These are phyloP conservation scores for Cinchona pubescens DNA, from an alignment of 257 asterid species.

Conservation along the genomic window DNA sequence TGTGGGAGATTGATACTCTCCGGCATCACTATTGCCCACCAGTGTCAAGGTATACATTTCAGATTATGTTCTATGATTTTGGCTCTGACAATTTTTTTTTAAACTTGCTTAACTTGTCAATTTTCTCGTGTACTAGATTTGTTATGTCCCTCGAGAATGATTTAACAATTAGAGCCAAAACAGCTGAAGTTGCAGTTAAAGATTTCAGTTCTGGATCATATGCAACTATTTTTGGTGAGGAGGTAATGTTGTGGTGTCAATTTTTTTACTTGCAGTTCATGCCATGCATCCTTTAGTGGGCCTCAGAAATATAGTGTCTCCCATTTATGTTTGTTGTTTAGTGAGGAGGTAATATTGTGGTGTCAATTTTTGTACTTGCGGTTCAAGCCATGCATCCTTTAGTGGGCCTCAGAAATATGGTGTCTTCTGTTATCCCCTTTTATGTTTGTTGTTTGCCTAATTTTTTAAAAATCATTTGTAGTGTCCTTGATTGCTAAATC, in stretches of 20 bases:
- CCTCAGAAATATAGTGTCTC: neutral
- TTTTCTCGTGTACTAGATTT: slow-evolving; percentile 50
- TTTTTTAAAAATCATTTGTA: neutral
- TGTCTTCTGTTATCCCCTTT: neutral
- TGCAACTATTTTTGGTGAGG: slow-evolving; percentile 66
- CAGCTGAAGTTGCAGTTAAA: slow-evolving; percentile 70
- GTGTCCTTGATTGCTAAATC: too few species aligned
- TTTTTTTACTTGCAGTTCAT: neutral
- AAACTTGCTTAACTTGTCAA: too few species aligned
- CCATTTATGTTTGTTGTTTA: neutral
- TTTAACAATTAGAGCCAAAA: slow-evolving; percentile 64
- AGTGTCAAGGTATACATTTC: too few species aligned
- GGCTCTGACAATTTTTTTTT: too few species aligned
- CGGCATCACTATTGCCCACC: slow-evolving; percentile 84
- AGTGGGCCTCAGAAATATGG: neutral
- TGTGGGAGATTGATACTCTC: slow-evolving; percentile 91
- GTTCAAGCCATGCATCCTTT: slow-evolving; percentile 25
- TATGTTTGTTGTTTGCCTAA: neutral
- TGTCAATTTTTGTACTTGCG: neutral
- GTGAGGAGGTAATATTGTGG: slow-evolving; percentile 65
- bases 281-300: too few species aligned
- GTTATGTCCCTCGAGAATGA: slow-evolving; percentile 76
- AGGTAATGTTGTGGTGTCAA: slow-evolving; percentile 41
- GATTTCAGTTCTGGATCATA: slow-evolving; percentile 88
- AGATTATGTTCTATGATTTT: too few species aligned